These are phyloP conservation scores for Phytophthora multivora DNA, from an alignment of 352 stramenopile genomes.

Conservation along the genomic window DNA sequence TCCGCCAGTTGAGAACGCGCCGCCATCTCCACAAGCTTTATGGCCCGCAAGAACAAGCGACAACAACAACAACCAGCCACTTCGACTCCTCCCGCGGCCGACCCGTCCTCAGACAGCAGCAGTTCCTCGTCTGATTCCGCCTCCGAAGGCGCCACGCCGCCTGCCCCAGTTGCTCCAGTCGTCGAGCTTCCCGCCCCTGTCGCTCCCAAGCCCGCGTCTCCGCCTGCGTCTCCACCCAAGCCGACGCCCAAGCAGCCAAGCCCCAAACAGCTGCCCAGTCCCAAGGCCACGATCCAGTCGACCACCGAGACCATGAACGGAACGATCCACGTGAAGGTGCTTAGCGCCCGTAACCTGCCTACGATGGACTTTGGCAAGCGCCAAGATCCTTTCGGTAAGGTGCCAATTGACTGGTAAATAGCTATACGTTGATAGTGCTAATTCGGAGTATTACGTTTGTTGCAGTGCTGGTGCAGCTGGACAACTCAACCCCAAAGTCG, in stretches of 20 bases:
- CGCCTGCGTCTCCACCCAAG: conserved; percentile 10
- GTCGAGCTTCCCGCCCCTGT: conserved; percentile 4
- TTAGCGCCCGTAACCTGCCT: conserved; percentile 62
- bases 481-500: conserved; percentile 64
- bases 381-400: conserved; percentile 75
- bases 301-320: conserved; percentile 43
- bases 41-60: conserved; percentile 39
- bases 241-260: conserved; percentile 23
- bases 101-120: conserved; percentile 18
- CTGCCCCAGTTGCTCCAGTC: conserved; percentile 7
- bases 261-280: conserved; percentile 14
- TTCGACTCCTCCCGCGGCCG: conserved; percentile 7
- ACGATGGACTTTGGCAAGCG: conserved; percentile 84
- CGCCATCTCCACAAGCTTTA: conserved; percentile 29
- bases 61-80: conserved; percentile 22
- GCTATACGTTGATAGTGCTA: background rate
- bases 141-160: conserved; percentile 12
- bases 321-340: conserved; percentile 79
- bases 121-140: conserved; percentile 26
- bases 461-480: conserved; percentile 71
- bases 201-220: conserved; percentile 8
- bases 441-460: conserved; percentile 11
- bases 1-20: conserved; percentile 36
- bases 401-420: background rate
- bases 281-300: conserved; percentile 5